phyloP scores from a whole-genome alignment of 2,329 filamentous ascomycete genomes.

The Diaporthe destruens region DNA sequence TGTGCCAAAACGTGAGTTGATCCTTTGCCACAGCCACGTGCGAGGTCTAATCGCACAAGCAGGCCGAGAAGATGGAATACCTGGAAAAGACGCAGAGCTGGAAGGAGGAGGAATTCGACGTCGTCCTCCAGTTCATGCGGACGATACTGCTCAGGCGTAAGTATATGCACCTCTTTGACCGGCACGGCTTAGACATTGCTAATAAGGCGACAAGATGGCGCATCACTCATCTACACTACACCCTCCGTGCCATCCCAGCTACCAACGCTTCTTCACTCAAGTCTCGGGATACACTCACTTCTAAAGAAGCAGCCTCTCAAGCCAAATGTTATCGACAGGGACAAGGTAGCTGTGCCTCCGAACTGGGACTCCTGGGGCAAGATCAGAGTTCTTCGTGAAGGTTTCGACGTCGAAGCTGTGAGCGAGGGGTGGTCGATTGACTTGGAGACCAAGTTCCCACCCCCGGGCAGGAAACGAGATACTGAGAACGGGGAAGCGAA shows the following conservation, averaged over 20 bases:
- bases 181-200: slow-evolving; percentile 38
- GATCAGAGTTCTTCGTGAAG: slow-evolving; percentile 90
- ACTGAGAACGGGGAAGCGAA: slow-evolving; percentile 44
- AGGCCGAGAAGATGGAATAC: slow-evolving; percentile 90
- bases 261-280: slow-evolving; percentile 85
- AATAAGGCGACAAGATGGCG: slow-evolving; percentile 71
- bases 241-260: slow-evolving; percentile 82
- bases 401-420: slow-evolving; percentile 89
- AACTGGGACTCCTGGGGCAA: slow-evolving; percentile 99
- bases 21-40: no score
- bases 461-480: slow-evolving; percentile 45
- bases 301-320: slow-evolving; percentile 83
- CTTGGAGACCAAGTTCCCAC: slow-evolving; percentile 70
- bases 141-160: slow-evolving; percentile 89
- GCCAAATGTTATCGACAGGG: slow-evolving; percentile 91
- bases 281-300: slow-evolving; percentile 86
- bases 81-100: slow-evolving; percentile 91
- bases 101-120: slow-evolving; percentile 97
- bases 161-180: slow-evolving; percentile 50
- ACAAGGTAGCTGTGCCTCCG: slow-evolving; percentile 92
- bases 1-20: slow-evolving; percentile 87
- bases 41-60: slow-evolving; percentile 44
- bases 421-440: slow-evolving; percentile 89
- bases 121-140: slow-evolving; percentile 91
- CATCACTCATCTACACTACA: slow-evolving; percentile 87